Conservation (phyloP, 257 asterid species). For the Fraxinus pennsylvanica region DNA sequence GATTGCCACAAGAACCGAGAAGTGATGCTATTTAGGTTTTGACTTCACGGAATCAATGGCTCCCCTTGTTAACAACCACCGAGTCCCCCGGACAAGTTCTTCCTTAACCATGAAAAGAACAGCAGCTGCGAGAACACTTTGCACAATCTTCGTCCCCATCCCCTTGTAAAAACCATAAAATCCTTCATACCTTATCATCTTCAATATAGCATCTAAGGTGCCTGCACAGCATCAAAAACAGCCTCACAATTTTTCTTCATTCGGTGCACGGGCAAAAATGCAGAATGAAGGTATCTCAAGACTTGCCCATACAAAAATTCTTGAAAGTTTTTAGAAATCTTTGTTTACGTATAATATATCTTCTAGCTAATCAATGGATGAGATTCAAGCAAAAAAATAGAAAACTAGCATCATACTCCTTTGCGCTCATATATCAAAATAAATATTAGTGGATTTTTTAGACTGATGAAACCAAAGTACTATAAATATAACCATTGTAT, state of each 20-base stretch:
- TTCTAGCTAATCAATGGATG: too few relatives aligned
- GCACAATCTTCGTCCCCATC: conserved; percentile 90
- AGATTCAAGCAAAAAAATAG: too few relatives aligned
- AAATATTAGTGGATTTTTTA: background rate
- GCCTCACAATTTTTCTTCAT: background rate
- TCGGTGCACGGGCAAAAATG: background rate
- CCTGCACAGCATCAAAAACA: conserved; percentile 46
- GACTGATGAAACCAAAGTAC: conserved; percentile 1
- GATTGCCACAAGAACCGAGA: background rate
- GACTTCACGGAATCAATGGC: conserved; percentile 30
- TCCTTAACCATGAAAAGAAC: conserved; percentile 96
- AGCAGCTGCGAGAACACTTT: conserved; percentile 96
- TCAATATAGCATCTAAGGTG: conserved; percentile 76
- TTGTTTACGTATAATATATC: too few relatives aligned
- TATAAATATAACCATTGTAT: conserved; percentile 57
- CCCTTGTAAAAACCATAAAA: conserved; percentile 81
- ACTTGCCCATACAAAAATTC: background rate
- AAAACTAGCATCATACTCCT: background rate
- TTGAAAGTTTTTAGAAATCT: too few relatives aligned
- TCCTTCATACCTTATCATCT: conserved; percentile 88
- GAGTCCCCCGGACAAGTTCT: conserved; percentile 80
- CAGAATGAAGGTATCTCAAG: background rate
- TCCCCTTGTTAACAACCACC: conserved; percentile 66
- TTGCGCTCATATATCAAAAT: background rate
- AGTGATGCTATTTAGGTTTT: conserved; percentile 28